Evolutionary conservation across 2,329 filamentous ascomycete species (phyloP).

Genomic region (Tolypocladium paradoxum): DNA sequence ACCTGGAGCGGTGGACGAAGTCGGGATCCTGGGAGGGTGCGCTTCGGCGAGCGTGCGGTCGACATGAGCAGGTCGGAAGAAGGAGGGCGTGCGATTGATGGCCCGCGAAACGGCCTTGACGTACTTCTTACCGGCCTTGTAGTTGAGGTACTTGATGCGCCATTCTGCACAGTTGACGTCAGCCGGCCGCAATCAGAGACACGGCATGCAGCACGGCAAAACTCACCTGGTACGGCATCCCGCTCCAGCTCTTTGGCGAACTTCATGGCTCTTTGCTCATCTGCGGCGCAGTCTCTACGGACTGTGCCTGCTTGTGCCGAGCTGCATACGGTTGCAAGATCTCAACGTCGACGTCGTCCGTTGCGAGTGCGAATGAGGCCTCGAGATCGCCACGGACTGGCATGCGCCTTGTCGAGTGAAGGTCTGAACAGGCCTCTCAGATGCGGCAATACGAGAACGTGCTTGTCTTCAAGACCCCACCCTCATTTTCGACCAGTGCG

Average conservation of each 20-base stretch:
- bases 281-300: constrained; percentile 3
- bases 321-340: background rate
- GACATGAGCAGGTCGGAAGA: constrained; percentile 13
- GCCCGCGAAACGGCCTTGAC: constrained; percentile 73
- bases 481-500: background rate
- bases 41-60: background rate
- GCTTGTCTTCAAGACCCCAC: background rate
- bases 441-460: background rate
- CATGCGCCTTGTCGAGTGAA: constrained; percentile 2
- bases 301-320: background rate
- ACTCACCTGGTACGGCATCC: constrained; percentile 69
- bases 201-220: background rate
- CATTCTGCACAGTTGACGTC: constrained; percentile 48
- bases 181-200: background rate
- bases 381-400: constrained; percentile 2
- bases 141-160: constrained; percentile 88
- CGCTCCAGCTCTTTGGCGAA: constrained; percentile 72
- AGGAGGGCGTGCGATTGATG: constrained; percentile 43
- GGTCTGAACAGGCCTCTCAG: constrained; percentile 2
- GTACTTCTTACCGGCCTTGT: constrained; percentile 92
- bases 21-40: background rate
- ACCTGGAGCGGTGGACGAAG: background rate
- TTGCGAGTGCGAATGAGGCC: background rate
- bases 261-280: constrained; percentile 38
- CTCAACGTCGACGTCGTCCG: background rate